A percentile compares a stretch with the other conserved stretches of the same genome.
These are phyloP conservation scores for Paradendryphiella salina DNA, from an alignment of 2,329 filamentous ascomycete species.

Conservation along the genomic window DNA sequence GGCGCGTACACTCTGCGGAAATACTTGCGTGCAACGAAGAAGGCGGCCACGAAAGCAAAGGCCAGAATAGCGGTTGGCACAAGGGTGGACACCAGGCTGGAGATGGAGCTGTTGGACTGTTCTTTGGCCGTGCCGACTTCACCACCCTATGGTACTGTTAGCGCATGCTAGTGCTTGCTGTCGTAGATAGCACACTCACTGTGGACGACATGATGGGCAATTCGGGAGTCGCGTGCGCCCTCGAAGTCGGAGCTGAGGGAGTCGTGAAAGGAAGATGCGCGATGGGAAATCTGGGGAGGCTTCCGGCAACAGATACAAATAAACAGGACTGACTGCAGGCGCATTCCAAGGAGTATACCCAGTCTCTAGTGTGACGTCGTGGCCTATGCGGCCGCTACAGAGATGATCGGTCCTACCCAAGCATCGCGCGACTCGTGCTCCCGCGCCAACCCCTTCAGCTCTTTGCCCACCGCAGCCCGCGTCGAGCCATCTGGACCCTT, in stretches of 20 bases:
- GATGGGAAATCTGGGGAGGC: conserved; percentile 6
- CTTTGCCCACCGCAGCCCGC: conserved; percentile 1
- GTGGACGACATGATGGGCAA: conserved; percentile 30
- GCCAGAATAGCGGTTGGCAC: conserved; percentile 38
- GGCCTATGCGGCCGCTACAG: conserved; percentile 19
- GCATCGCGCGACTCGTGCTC: conserved; percentile 5
- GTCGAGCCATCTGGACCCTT: conserved; percentile 21
- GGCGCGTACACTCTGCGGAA: conserved; percentile 53
- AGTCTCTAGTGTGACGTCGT: conserved; percentile 21
- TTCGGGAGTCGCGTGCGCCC: conserved; percentile 13
- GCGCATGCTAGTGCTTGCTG: neutral
- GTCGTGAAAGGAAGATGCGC: conserved; percentile 9
- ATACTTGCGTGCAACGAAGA: conserved; percentile 50
- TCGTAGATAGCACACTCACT: conserved; percentile 12
- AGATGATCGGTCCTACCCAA: conserved; percentile 23
- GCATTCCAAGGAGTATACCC: conserved; percentile 21
- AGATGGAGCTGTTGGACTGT: conserved; percentile 54
- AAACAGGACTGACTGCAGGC: conserved; percentile 23
- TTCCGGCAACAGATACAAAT: conserved; percentile 19
- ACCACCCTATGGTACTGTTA: conserved; percentile 23
- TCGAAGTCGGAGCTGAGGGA: conserved; percentile 5
- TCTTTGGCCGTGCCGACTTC: conserved; percentile 28
- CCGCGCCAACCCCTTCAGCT: conserved; percentile 5
- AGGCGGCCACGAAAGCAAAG: conserved; percentile 39
- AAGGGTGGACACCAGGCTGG: conserved; percentile 42